Base-by-base conservation (phyloP, 257 asterid genomes). In the Salvia splendens region DNA sequence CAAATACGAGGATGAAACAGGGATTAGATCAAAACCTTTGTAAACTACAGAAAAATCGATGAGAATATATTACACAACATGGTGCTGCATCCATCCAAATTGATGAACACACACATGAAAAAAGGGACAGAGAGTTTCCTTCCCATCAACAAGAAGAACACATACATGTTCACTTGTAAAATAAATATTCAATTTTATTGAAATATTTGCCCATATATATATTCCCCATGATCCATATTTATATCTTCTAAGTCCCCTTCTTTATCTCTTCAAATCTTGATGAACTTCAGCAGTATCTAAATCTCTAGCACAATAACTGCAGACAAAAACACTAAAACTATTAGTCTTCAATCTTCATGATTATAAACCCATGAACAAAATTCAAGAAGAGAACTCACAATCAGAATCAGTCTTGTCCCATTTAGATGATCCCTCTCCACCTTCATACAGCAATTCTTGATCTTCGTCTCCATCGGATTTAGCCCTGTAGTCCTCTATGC, bases 321-420 rank as follows among this genome's bases (percentile, higher is more conserved):
- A 85, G 61, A 52, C 5, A 62, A 41, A 35, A 43, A 53, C 2
- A 6, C 4, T 8, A 30, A 2, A 59, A 10, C 53, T 67, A 49
- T 71, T 9, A 59, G 57, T 64, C 41, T 36, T 33, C 4, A 33
- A 0, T 2, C 14, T 10, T 6, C 0, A 15, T 16, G 8, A 2
- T 47, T 3, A 52, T 38, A 9, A 40, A 61, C 5, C 8, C 3
- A 9, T 11, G 12, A 63, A 9, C 8, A 5, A 5, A 2, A 41
- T 20, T 20, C 24, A 20, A 20, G 24, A 20, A 15, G 2, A 33
- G 45, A 36, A 51, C 96, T 82, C 70, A 92, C 98, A 92, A 20
- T 92, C 97, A 40, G 95, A 86, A 77, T 92, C 96, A 3, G 95
- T 89, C 73, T 84, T 92, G 67, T 80, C 95, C 96, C 98, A 92